phyloP scores from a whole-genome alignment of 768 basidiomycete genomes.

The Lactarius hatsudake region DNA sequence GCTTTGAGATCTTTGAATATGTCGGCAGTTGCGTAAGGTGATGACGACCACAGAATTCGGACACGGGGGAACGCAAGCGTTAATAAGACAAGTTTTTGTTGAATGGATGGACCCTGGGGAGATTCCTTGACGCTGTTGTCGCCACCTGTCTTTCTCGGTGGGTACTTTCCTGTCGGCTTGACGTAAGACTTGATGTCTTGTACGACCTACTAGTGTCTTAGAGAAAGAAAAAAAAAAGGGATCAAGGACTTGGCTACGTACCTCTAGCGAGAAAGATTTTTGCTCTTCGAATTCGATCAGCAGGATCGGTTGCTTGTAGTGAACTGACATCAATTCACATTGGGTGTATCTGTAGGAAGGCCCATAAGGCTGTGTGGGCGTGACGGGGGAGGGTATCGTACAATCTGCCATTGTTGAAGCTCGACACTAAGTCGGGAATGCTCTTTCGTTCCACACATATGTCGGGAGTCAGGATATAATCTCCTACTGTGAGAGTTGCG shows the following conservation, averaged over 20 bases:
- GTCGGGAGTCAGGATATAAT: slow-evolving; percentile 93
- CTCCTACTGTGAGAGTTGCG: slow-evolving; percentile 89
- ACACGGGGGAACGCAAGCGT: slow-evolving; percentile 88
- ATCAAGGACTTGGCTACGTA: slow-evolving; percentile 34
- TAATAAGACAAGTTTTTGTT: slow-evolving; percentile 90
- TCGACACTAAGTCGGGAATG: slow-evolving; percentile 85
- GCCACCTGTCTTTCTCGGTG: slow-evolving; percentile 46
- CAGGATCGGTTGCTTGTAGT: slow-evolving; percentile 91
- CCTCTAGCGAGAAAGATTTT: slow-evolving; percentile 90
- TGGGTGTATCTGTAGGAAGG: slow-evolving; percentile 74
- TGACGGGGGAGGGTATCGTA: slow-evolving; percentile 40
- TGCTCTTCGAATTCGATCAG: slow-evolving; percentile 98
- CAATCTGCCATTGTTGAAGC: slow-evolving; percentile 93
- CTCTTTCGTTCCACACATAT: slow-evolving; percentile 97
- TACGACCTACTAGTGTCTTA: slow-evolving; percentile 44
- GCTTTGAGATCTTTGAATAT: slow-evolving; percentile 91
- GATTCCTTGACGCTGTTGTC: slow-evolving; percentile 32
- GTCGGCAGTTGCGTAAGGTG: slow-evolving; percentile 86
- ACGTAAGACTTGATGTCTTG: slow-evolving; percentile 66
- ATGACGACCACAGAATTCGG: slow-evolving; percentile 96
- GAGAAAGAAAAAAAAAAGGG: background rate
- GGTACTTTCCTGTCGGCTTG: slow-evolving; percentile 59
- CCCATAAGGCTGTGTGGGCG: background rate
- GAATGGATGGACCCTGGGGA: slow-evolving; percentile 56
- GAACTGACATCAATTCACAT: slow-evolving; percentile 94